phyloP scores from a whole-genome alignment of 495 filamentous ascomycete genomes.

The Penicillium bialowiezense region DNA sequence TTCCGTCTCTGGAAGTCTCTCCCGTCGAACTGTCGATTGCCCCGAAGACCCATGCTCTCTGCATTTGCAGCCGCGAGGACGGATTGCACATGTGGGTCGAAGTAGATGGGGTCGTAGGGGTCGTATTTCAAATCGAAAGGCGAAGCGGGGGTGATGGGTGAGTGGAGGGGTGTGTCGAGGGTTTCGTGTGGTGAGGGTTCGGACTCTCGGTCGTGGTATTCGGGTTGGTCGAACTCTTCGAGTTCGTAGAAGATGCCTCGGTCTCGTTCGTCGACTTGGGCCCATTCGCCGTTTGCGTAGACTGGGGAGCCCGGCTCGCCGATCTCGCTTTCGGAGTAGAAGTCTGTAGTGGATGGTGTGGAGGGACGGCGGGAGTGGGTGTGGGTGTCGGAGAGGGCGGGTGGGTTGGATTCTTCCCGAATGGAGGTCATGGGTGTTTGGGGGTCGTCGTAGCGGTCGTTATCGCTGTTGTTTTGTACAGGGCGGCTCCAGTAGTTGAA shows the following conservation, averaged over 20 bases:
- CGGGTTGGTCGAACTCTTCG: not conserved
- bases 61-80: conserved; percentile 30
- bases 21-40: conserved; percentile 18
- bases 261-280: conserved; percentile 25
- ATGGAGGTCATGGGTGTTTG: conserved; percentile 29
- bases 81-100: conserved; percentile 28
- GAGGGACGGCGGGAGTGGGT: conserved; percentile 12
- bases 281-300: conserved; percentile 31
- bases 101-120: conserved; percentile 22
- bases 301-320: conserved; percentile 39
- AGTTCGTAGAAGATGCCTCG: conserved; percentile 22
- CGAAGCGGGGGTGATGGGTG: conserved; percentile 5
- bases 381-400: conserved; percentile 6
- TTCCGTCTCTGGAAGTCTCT: conserved; percentile 4
- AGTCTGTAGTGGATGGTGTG: conserved; percentile 22
- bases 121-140: not conserved
- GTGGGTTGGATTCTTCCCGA: conserved; percentile 10
- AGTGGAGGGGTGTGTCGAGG: conserved; percentile 5
- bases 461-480: conserved; percentile 7
- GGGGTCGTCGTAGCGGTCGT: conserved; percentile 12
- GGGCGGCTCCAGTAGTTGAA: conserved; percentile 14
- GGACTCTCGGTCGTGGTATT: not conserved
- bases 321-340: conserved; percentile 28
- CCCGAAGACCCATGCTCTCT: conserved; percentile 26
- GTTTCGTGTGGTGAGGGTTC: not conserved